These are phyloP conservation scores for Hypoxylon trugodes DNA, from an alignment of 495 filamentous ascomycete genomes.

Conservation along the genomic window DNA sequence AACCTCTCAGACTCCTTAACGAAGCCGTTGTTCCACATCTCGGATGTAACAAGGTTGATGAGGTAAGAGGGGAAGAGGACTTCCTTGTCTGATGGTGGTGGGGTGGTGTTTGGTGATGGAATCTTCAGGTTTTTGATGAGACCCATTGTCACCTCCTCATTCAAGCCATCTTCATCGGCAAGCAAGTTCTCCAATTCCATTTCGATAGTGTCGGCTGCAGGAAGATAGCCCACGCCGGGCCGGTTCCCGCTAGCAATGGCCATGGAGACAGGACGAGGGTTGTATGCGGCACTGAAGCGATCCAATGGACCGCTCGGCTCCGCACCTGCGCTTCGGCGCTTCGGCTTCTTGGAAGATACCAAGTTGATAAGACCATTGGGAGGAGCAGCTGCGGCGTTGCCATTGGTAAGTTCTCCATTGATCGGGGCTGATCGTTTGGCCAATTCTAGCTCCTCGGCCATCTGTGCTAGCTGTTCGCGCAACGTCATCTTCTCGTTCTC, in stretches of 20 bases:
- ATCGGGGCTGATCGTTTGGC: conserved; percentile 71
- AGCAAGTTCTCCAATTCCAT: conserved; percentile 91
- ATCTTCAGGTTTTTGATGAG: conserved; percentile 97
- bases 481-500: conserved; percentile 86
- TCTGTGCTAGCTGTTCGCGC: conserved; percentile 83
- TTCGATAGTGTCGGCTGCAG: conserved; percentile 87
- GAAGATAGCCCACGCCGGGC: conserved; percentile 72
- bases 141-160: conserved; percentile 95
- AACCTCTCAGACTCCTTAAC: conserved; percentile 99
- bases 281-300: conserved; percentile 89
- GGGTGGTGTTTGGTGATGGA: conserved; percentile 80
- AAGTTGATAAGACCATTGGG: conserved; percentile 90
- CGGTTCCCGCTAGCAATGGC: conserved; percentile 70
- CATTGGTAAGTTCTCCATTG: conserved; percentile 79
- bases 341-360: conserved; percentile 96
- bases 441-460: conserved; percentile 91
- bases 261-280: conserved; percentile 96
- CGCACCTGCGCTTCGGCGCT: conserved; percentile 91
- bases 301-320: conserved; percentile 81
- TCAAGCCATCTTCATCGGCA: conserved; percentile 92
- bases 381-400: conserved; percentile 60
- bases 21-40: conserved; percentile 99
- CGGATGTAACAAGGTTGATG: conserved; percentile 98
- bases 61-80: conserved; percentile 98
- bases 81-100: conserved; percentile 95